Percentiles rank a stretch among this genome's conserved stretches.
phyloP scores from a whole-genome alignment of 225 moss, liverwort and hornwort genomes.

The Neckera pumila region DNA sequence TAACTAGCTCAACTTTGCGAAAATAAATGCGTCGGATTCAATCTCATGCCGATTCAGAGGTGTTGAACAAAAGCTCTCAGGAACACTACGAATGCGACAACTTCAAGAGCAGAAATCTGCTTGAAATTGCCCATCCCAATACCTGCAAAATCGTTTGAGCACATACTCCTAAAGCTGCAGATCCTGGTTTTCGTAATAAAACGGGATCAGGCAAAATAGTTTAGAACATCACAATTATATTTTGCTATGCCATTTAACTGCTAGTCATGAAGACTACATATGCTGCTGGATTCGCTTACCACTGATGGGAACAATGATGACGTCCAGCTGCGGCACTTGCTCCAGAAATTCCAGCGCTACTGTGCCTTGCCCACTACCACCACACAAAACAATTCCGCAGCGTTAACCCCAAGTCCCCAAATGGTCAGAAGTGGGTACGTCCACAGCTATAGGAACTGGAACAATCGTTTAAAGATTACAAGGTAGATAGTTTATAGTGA shows the following conservation, averaged over 20 bases:
- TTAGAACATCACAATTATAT: not conserved
- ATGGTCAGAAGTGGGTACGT: not conserved
- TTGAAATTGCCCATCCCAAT: not conserved
- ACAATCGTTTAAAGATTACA: too few relatives aligned
- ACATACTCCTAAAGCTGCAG: not conserved
- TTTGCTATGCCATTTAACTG: not conserved
- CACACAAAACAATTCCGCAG: not conserved
- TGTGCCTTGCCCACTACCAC: constrained; percentile 73
- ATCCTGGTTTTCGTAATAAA: not conserved
- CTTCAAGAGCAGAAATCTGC: not conserved
- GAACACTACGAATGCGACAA: not conserved
- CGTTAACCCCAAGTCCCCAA: not conserved
- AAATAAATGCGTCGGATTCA: not conserved
- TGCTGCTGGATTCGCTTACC: constrained; percentile 22
- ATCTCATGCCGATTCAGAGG: not conserved
- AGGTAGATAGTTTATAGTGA: not conserved
- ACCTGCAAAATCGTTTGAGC: not conserved
- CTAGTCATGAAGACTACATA: not conserved
- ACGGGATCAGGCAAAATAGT: not conserved
- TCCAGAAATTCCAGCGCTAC: constrained; percentile 68
- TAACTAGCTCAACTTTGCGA: not conserved
- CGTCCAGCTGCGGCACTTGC: constrained; percentile 70
- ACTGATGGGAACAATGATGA: constrained; percentile 73
- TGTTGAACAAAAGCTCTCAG: not conserved
- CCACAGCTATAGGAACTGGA: not conserved